A percentile compares a stretch with the other conserved stretches of the same genome.
phyloP scores from a whole-genome alignment of 2,329 filamentous ascomycete genomes.

The Ophiosphaerella herpotricha region DNA sequence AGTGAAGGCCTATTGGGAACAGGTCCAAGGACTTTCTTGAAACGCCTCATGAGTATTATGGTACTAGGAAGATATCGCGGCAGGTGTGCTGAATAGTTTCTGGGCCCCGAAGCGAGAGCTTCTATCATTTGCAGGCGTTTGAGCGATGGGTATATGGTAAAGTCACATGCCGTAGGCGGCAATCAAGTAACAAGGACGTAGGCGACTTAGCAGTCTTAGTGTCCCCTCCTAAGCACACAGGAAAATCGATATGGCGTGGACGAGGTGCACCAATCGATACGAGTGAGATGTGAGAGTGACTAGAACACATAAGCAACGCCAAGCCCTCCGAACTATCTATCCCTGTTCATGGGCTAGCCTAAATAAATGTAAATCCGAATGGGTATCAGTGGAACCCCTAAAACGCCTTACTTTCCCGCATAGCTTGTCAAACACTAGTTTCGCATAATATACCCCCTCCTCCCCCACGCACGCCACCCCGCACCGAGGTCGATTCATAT shows the following conservation, averaged over 20 bases:
- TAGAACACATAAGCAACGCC: background rate
- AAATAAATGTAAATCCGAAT: background rate
- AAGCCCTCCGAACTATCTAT: background rate
- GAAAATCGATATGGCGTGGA: too few species aligned
- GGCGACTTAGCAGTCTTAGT: too few species aligned
- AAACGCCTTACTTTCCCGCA: background rate
- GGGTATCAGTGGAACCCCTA: background rate
- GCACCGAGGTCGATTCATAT: too few species aligned
- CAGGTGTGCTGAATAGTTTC: background rate
- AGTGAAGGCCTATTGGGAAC: background rate
- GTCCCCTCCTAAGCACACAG: too few species aligned
- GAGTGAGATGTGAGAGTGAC: background rate
- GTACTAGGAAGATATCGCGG: too few species aligned
- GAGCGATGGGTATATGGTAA: background rate
- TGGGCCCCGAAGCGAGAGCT: background rate
- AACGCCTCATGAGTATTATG: too few species aligned
- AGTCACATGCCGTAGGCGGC: background rate
- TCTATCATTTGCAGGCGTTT: constrained; percentile 2
- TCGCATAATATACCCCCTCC: background rate
- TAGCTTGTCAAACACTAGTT: background rate
- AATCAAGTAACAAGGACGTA: too few species aligned
- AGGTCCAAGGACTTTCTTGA: too few species aligned
- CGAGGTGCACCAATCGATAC: too few species aligned
- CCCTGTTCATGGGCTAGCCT: background rate
- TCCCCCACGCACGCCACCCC: too few species aligned